These are phyloP conservation scores for Coemansia sp. DNA, from an alignment of 192 early-diverging fungal species.

Conservation along the genomic window DNA sequence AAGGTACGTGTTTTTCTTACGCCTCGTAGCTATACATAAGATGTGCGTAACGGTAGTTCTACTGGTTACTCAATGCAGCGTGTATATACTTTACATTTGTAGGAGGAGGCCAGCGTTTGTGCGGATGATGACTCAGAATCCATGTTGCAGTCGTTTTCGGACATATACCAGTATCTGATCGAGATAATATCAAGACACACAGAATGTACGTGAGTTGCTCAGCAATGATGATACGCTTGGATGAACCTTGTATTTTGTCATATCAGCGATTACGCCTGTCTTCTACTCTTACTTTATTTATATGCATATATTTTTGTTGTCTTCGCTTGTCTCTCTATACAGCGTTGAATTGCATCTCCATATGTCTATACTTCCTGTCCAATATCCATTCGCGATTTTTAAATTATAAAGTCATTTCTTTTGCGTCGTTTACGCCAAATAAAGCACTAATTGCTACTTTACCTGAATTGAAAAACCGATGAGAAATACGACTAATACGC, in stretches of 20 bases:
- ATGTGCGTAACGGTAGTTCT: not conserved
- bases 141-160: slow-evolving; percentile 28
- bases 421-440: slow-evolving; percentile 1
- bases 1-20: not conserved
- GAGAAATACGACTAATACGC: not conserved
- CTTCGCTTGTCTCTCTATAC: not conserved
- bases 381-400: not conserved
- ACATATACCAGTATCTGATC: slow-evolving; percentile 45
- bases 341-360: not conserved
- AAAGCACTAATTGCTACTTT: not conserved
- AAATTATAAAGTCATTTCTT: not conserved
- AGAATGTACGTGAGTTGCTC: slow-evolving; percentile 44
- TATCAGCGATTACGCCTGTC: not conserved
- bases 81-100: slow-evolving; percentile 8
- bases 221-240: not conserved
- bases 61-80: not conserved
- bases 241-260: not conserved
- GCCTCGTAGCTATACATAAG: not conserved
- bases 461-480: not conserved
- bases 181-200: slow-evolving; percentile 46
- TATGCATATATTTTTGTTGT: not conserved
- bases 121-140: slow-evolving; percentile 19
- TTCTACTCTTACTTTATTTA: not conserved
- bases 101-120: slow-evolving; percentile 14
- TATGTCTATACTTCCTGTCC: not conserved